Percentiles rank a stretch among this genome's conserved stretches.
phyloP scores from a whole-genome alignment of 495 filamentous ascomycete species.

The Parathielavia hyrcaniae region DNA sequence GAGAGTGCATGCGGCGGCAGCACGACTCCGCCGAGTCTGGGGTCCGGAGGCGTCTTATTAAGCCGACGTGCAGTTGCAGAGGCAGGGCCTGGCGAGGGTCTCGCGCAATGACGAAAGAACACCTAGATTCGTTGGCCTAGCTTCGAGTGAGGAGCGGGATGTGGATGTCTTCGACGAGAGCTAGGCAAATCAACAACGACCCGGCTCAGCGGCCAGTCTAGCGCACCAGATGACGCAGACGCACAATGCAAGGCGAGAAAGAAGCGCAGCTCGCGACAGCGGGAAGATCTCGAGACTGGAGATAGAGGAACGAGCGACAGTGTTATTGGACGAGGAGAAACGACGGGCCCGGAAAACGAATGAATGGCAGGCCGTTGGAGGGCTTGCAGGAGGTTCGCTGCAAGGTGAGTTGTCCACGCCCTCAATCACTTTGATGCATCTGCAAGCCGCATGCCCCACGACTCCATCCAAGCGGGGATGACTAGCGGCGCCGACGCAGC shows the following conservation, averaged over 20 bases:
- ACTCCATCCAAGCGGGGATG: slow-evolving; percentile 13
- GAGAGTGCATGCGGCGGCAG: slow-evolving; percentile 9
- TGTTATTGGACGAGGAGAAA: slow-evolving; percentile 23
- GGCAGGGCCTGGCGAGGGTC: slow-evolving; percentile 24
- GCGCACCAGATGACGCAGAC: slow-evolving; percentile 16
- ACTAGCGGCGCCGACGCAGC: background rate
- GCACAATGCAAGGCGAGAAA: slow-evolving; percentile 13
- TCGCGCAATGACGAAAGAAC: slow-evolving; percentile 27
- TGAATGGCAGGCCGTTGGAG: slow-evolving; percentile 32
- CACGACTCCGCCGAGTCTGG: slow-evolving; percentile 14
- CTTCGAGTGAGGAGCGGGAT: background rate
- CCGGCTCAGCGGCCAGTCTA: slow-evolving; percentile 11
- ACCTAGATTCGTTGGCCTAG: slow-evolving; percentile 14
- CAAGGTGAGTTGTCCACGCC: slow-evolving; percentile 47
- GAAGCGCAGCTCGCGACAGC: slow-evolving; percentile 13
- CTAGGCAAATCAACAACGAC: slow-evolving; percentile 15
- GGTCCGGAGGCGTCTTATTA: slow-evolving; percentile 24
- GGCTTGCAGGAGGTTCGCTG: slow-evolving; percentile 38
- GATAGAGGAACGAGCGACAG: slow-evolving; percentile 12
- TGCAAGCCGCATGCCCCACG: slow-evolving; percentile 17
- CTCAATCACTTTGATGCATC: slow-evolving; percentile 21
- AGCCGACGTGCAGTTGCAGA: slow-evolving; percentile 20
- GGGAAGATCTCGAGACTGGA: slow-evolving; percentile 1
- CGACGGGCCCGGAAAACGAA: slow-evolving; percentile 12
- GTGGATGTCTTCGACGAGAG: background rate